phyloP scores from a whole-genome alignment of 352 stramenopile species.

The Globisporangium barbulae region DNA sequence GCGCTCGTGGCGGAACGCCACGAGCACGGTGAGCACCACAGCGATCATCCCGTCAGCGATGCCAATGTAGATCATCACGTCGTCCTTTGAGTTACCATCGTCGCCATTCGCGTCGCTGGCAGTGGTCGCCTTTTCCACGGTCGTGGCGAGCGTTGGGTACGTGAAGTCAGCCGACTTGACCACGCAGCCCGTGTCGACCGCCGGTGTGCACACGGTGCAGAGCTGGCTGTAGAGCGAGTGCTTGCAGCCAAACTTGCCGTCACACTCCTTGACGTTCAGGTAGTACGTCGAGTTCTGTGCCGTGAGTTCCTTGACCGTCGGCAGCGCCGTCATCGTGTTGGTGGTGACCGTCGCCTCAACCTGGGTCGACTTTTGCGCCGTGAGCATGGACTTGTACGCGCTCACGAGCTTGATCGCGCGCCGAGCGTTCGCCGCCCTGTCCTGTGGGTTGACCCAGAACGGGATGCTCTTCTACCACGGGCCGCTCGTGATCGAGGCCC shows the following conservation, averaged over 20 bases:
- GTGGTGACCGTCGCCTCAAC: constrained; percentile 8
- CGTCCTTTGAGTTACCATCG: background rate
- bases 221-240: constrained; percentile 54
- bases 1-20: background rate
- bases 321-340: constrained; percentile 49
- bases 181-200: constrained; percentile 1
- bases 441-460: constrained; percentile 66
- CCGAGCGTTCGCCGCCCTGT: constrained; percentile 36
- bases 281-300: constrained; percentile 61
- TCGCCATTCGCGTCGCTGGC: background rate
- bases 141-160: constrained; percentile 10
- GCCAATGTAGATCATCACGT: background rate
- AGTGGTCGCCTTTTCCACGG: background rate
- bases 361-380: constrained; percentile 28
- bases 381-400: constrained; percentile 38
- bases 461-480: constrained; percentile 35
- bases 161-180: background rate
- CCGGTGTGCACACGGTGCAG: constrained; percentile 39
- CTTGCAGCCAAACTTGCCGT: constrained; percentile 52
- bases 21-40: background rate
- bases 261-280: constrained; percentile 49
- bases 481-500: constrained; percentile 25
- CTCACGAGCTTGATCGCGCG: constrained; percentile 42
- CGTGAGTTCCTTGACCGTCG: constrained; percentile 35
- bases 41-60: background rate